These are phyloP conservation scores for Lactarius trivialis DNA, from an alignment of 768 basidiomycete genomes.

Conservation along the genomic window DNA sequence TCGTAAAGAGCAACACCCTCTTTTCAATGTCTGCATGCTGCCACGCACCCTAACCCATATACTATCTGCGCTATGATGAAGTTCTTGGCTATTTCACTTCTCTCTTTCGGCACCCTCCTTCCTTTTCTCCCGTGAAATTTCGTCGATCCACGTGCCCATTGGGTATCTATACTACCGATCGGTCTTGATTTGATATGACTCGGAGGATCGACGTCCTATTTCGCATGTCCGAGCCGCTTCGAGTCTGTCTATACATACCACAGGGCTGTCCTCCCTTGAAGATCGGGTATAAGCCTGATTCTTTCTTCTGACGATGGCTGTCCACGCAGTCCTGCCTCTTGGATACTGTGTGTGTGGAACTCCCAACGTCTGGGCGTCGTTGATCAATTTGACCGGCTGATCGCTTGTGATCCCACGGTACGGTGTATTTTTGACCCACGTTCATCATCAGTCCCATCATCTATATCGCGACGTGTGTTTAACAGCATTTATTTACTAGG, in stretches of 20 bases:
- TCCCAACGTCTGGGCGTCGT: constrained; percentile 3
- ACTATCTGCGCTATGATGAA: background rate
- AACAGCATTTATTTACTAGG: background rate
- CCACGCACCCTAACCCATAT: background rate
- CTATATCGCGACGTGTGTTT: background rate
- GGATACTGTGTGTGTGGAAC: background rate
- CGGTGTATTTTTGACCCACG: constrained; percentile 3
- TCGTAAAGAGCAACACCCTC: constrained; percentile 7
- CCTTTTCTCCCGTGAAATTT: background rate
- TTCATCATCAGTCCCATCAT: background rate
- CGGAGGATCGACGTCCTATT: constrained; percentile 6
- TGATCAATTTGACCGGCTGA: constrained; percentile 11
- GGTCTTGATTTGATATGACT: background rate
- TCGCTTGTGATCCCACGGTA: constrained; percentile 6
- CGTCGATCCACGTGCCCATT: background rate
- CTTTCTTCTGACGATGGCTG: background rate
- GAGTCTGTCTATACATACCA: background rate
- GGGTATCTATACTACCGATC: background rate
- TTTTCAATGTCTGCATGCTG: background rate
- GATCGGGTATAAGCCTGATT: background rate
- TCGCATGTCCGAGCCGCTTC: background rate
- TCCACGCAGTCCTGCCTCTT: background rate
- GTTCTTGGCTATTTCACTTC: background rate
- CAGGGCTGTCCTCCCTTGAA: background rate
- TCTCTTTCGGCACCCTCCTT: background rate